These are phyloP conservation scores for Globisporangium nagaii DNA, from an alignment of 352 stramenopile genomes.

Conservation along the genomic window DNA sequence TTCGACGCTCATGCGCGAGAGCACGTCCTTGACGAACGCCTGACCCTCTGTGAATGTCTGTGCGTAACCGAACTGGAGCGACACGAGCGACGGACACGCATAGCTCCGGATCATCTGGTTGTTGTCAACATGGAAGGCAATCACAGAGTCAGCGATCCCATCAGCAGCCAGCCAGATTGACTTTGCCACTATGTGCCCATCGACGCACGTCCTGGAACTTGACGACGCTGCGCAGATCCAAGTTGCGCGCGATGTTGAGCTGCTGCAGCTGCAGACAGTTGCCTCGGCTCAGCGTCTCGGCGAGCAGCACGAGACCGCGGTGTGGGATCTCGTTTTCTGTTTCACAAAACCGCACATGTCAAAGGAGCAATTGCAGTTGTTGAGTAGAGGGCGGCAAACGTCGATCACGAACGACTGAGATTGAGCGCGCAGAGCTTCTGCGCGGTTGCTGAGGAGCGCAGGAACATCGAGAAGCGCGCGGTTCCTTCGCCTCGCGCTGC, in stretches of 20 bases:
- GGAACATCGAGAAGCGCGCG: conserved; percentile 31
- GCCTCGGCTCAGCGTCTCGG: conserved; percentile 29
- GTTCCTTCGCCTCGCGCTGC: conserved; percentile 33
- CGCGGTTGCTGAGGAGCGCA: conserved; percentile 26
- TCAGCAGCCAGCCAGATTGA: too few species aligned
- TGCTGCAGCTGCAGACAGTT: conserved; percentile 38
- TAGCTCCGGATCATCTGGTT: conserved; percentile 37
- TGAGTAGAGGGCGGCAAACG: too few species aligned
- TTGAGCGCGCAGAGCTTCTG: conserved; percentile 29
- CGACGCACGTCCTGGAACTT: conserved; percentile 39
- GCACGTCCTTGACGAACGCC: conserved; percentile 29
- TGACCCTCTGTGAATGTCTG: conserved; percentile 34
- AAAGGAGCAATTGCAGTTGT: too few species aligned
- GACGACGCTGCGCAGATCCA: conserved; percentile 29
- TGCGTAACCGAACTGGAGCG: conserved; percentile 41
- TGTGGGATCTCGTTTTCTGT: conserved; percentile 50
- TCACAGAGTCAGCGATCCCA: neutral
- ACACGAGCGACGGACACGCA: conserved; percentile 43
- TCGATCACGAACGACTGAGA: conserved; percentile 31
- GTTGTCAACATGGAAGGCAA: neutral
- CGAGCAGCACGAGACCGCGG: conserved; percentile 27
- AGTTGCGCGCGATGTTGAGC: conserved; percentile 50
- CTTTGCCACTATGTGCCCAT: too few species aligned
- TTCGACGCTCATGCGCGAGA: conserved; percentile 41
- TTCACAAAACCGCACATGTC: too few species aligned